These are phyloP conservation scores for Sporothrix globosa DNA, from an alignment of 2,329 filamentous ascomycete genomes.

Conservation along the genomic window DNA sequence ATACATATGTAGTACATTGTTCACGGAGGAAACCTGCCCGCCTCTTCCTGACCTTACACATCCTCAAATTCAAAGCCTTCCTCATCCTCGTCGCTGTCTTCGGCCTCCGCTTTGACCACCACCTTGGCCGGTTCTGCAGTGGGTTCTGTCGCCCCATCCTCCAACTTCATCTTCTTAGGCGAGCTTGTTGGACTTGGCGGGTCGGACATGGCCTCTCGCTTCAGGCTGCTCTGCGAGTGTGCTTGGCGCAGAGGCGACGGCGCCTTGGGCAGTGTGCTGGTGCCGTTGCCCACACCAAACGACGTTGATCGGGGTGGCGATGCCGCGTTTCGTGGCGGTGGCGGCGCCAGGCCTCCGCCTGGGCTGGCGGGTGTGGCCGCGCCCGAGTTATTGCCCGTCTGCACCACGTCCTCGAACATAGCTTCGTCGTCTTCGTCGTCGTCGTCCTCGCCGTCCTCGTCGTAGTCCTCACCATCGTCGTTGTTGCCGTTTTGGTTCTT, in stretches of 20 bases:
- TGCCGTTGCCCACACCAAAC: conserved; percentile 1
- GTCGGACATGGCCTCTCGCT: conserved; percentile 43
- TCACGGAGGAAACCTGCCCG: background rate
- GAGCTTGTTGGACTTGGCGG: conserved; percentile 41
- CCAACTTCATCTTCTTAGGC: conserved; percentile 65
- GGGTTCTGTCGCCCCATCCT: conserved; percentile 46
- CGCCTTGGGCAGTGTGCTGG: conserved; percentile 32
- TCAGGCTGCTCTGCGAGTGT: conserved; percentile 41
- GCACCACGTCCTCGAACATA: conserved; percentile 55
- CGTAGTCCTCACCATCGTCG: conserved; percentile 51
- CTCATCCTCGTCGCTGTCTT: conserved; percentile 56
- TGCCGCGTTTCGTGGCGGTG: conserved; percentile 33
- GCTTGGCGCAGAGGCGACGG: conserved; percentile 41
- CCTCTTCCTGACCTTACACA: conserved; percentile 45
- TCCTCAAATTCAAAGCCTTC: conserved; percentile 64
- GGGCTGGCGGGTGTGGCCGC: conserved; percentile 42
- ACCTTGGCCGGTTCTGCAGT: conserved; percentile 7
- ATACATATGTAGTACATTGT: conserved; percentile 17
- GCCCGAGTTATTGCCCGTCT: conserved; percentile 43
- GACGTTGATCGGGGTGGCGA: conserved; percentile 19
- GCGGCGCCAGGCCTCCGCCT: background rate
- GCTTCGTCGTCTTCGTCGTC: conserved; percentile 44
- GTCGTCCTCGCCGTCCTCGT: conserved; percentile 53
- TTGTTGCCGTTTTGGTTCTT: conserved; percentile 51
- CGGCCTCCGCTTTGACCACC: conserved; percentile 43